phyloP scores from a whole-genome alignment of 1,284 basidiomycete species.

The Vanrija pseudolonga region DNA sequence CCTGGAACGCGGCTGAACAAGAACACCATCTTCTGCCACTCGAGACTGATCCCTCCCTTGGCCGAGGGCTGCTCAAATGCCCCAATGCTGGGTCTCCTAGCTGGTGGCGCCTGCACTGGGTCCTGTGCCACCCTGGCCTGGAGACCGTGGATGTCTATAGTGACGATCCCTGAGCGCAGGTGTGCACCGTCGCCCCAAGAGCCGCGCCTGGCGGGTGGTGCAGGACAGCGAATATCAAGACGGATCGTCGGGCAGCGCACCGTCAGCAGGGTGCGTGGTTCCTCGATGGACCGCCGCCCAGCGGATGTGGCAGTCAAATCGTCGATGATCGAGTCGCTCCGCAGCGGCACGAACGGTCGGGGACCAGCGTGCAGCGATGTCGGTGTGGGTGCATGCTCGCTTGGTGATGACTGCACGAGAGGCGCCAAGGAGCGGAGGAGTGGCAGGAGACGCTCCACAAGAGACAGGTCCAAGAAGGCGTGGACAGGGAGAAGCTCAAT shows the following conservation, averaged over 20 bases:
- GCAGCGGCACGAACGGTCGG: background rate
- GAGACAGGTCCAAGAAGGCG: constrained; percentile 67
- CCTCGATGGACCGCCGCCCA: background rate
- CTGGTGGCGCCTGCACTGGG: background rate
- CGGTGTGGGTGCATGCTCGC: background rate
- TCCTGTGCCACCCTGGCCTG: constrained; percentile 11
- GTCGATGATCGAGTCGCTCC: constrained; percentile 21
- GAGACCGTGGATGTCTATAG: constrained; percentile 42
- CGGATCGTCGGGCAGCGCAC: constrained; percentile 37
- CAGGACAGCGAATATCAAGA: constrained; percentile 46
- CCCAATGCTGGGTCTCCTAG: background rate
- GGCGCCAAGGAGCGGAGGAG: constrained; percentile 36
- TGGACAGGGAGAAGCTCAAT: constrained; percentile 60
- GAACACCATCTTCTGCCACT: constrained; percentile 42
- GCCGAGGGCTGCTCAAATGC: background rate
- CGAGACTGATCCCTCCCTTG: constrained; percentile 16
- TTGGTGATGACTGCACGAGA: constrained; percentile 15
- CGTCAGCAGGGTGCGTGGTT: constrained; percentile 3
- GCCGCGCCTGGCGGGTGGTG: constrained; percentile 35
- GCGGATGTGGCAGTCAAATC: constrained; percentile 10
- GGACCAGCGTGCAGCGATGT: background rate
- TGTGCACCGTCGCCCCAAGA: constrained; percentile 45
- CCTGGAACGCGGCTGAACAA: constrained; percentile 42
- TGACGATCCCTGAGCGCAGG: constrained; percentile 46
- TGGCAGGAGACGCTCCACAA: constrained; percentile 48